These are phyloP conservation scores for Picochlorum sp. DNA, from an alignment of 139 green algal species.

Conservation along the genomic window DNA sequence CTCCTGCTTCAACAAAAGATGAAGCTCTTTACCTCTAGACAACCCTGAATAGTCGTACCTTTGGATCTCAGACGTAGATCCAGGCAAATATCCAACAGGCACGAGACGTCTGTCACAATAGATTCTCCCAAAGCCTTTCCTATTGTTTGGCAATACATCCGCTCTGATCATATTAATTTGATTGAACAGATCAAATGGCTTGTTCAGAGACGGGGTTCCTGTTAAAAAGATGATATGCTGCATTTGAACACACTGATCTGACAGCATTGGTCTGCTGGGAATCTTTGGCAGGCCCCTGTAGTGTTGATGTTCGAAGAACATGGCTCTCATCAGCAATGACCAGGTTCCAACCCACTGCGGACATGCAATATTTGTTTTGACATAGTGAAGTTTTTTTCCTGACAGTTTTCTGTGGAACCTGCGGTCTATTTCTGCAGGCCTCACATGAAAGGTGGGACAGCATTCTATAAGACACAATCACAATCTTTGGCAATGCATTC, in stretches of 20 bases:
- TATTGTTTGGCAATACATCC: slow-evolving; percentile 61
- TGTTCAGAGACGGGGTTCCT: slow-evolving; percentile 77
- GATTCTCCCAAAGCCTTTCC: slow-evolving; percentile 61
- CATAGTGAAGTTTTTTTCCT: too few species aligned
- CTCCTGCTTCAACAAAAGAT: slow-evolving; percentile 71
- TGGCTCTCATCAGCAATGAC: slow-evolving; percentile 59
- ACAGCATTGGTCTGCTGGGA: slow-evolving; percentile 60
- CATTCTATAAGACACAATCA: slow-evolving; percentile 86
- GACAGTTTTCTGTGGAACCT: neutral
- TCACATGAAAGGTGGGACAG: slow-evolving; percentile 63
- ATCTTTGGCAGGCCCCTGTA: slow-evolving; percentile 30
- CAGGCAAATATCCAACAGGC: slow-evolving; percentile 13
- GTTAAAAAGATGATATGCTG: slow-evolving; percentile 66
- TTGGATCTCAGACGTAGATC: neutral
- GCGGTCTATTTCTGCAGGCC: neutral
- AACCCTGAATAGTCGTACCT: slow-evolving; percentile 46
- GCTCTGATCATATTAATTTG: slow-evolving; percentile 62
- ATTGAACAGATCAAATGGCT: slow-evolving; percentile 77
- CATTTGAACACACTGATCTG: slow-evolving; percentile 25
- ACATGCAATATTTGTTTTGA: slow-evolving; percentile 46
- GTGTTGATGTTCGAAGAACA: slow-evolving; percentile 57
- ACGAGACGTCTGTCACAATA: slow-evolving; percentile 67
- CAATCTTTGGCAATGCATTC: slow-evolving; percentile 17
- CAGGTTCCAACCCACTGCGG: slow-evolving; percentile 45
- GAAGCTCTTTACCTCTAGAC: slow-evolving; percentile 67